Percentiles rank a stretch among this genome's conserved stretches.
Conservation (phyloP, 371 early-diverging fungal genomes). For the Syncephalastrum contaminatum region DNA sequence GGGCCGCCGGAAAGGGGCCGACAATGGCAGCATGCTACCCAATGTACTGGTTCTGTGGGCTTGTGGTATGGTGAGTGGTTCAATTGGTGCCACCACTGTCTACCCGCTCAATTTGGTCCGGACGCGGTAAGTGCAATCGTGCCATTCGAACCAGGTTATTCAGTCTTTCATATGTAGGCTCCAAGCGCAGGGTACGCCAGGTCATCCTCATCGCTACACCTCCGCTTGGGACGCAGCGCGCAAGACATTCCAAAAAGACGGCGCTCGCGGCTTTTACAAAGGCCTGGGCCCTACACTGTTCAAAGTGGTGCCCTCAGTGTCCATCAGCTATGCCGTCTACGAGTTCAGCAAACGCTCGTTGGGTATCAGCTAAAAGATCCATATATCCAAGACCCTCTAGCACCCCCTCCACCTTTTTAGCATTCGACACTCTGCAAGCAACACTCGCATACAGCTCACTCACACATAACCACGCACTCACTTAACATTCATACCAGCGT, state of each 20-base stretch:
- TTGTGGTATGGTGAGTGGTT: slow-evolving; percentile 71
- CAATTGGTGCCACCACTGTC: slow-evolving; percentile 64
- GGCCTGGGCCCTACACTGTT: slow-evolving; percentile 76
- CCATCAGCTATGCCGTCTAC: slow-evolving; percentile 65
- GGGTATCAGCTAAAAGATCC: slow-evolving; percentile 29
- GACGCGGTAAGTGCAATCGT: slow-evolving; percentile 53
- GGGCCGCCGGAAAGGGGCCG: slow-evolving; percentile 13
- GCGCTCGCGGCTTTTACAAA: slow-evolving; percentile 82
- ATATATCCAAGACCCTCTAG: too few species aligned
- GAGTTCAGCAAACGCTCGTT: slow-evolving; percentile 59
- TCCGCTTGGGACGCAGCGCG: slow-evolving; percentile 65
- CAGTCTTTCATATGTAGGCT: slow-evolving; percentile 42
- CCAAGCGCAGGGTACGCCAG: slow-evolving; percentile 80
- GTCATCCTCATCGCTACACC: slow-evolving; percentile 66
- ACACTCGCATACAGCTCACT: too few species aligned
- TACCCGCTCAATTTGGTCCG: slow-evolving; percentile 73
- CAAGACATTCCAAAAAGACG: slow-evolving; percentile 67
- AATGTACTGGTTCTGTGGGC: slow-evolving; percentile 54
- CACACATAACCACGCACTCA: too few species aligned
- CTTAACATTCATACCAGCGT: too few species aligned
- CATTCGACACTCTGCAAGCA: too few species aligned
- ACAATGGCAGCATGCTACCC: slow-evolving; percentile 34
- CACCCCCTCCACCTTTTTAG: too few species aligned
- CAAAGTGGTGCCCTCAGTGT: slow-evolving; percentile 69
- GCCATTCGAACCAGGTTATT: too few species aligned